phyloP scores from a whole-genome alignment of 2,329 filamentous ascomycete species.

The Blumeria hordei region DNA sequence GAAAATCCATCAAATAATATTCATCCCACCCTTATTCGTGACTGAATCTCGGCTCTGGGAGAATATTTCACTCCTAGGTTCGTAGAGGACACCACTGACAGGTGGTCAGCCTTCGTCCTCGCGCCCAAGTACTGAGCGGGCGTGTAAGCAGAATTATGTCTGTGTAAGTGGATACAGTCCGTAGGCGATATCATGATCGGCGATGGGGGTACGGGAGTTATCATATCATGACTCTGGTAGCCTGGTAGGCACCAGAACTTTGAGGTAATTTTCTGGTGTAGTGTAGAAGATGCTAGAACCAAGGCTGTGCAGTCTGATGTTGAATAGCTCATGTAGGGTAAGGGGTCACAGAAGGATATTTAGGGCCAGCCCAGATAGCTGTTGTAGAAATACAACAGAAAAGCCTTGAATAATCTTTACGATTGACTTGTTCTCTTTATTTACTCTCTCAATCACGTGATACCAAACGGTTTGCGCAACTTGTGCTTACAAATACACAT shows the following conservation, averaged over 20 bases:
- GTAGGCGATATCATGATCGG: not conserved
- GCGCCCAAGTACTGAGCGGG: not conserved
- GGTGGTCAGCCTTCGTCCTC: too few relatives aligned
- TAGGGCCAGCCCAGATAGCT: not conserved
- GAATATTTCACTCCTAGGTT: too few relatives aligned
- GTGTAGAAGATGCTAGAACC: not conserved
- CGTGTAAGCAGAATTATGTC: not conserved
- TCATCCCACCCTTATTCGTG: too few relatives aligned
- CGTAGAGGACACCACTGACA: too few relatives aligned
- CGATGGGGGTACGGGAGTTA: not conserved
- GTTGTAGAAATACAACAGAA: not conserved
- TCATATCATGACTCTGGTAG: not conserved
- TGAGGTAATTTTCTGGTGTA: not conserved
- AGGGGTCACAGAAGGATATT: not conserved
- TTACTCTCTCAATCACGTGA: too few relatives aligned
- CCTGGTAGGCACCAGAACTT: not conserved
- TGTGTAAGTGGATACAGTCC: not conserved
- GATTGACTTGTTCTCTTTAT: too few relatives aligned
- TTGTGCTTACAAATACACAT: too few relatives aligned
- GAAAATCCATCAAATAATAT: too few relatives aligned
- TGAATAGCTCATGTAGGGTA: not conserved
- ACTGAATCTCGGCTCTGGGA: too few relatives aligned
- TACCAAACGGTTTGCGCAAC: too few relatives aligned
- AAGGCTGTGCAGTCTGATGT: not conserved
- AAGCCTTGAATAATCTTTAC: not conserved